These are phyloP conservation scores for Colletotrichum scovillei DNA, from an alignment of 2,329 filamentous ascomycete species.

Conservation along the genomic window DNA sequence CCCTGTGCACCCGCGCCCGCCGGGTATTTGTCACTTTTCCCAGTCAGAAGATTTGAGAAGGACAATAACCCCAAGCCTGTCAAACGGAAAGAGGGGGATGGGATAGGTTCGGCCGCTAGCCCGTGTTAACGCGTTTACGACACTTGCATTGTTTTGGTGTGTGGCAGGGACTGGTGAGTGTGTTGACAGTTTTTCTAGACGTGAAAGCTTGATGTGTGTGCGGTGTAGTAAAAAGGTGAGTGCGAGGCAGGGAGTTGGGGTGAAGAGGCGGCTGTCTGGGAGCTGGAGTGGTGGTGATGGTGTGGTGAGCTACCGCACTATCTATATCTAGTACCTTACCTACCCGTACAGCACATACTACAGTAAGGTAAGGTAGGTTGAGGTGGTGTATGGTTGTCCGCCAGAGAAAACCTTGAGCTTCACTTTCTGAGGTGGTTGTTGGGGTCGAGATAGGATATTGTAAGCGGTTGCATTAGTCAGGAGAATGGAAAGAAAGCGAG, in stretches of 20 bases:
- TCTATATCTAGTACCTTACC: not conserved
- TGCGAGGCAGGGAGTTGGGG: conserved; percentile 1
- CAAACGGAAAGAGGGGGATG: not conserved
- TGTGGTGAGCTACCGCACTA: not conserved
- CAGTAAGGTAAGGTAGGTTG: no score
- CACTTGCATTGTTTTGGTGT: conserved; percentile 20
- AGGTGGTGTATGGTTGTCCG: no score
- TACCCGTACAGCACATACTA: no score
- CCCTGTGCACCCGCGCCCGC: no score
- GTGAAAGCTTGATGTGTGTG: conserved; percentile 1
- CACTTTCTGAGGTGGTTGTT: not conserved
- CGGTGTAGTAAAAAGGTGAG: not conserved
- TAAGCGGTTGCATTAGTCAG: conserved; percentile 30
- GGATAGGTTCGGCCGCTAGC: not conserved
- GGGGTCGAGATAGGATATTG: not conserved
- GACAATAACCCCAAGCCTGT: not conserved
- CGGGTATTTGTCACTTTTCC: not conserved
- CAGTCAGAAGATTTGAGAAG: not conserved
- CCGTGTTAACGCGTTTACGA: conserved; percentile 2
- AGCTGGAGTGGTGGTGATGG: not conserved
- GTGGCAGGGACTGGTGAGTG: not conserved
- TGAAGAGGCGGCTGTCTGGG: not conserved
- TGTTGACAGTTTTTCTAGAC: conserved; percentile 16
- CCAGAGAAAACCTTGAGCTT: no score
- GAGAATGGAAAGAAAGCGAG: not conserved